These are phyloP conservation scores for Aphanomyces cochlioides DNA, from an alignment of 352 stramenopile species.

Conservation along the genomic window DNA sequence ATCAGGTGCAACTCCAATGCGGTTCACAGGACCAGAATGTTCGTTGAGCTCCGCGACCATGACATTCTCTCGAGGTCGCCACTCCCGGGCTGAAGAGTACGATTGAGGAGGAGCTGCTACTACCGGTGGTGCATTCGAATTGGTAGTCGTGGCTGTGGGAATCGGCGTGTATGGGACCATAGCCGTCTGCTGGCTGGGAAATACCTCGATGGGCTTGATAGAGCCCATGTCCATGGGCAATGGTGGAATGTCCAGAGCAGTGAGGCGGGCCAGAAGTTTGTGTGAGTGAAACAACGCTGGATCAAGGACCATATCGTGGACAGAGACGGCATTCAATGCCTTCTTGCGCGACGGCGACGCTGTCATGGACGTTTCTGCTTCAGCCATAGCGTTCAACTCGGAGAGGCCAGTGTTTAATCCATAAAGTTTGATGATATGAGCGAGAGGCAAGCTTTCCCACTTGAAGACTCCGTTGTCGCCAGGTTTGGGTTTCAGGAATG, in stretches of 20 bases:
- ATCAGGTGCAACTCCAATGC: constrained; percentile 92
- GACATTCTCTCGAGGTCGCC: constrained; percentile 78
- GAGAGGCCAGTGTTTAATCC: constrained; percentile 40
- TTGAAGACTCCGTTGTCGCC: constrained; percentile 17
- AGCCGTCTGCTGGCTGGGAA: constrained; percentile 62
- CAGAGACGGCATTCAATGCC: constrained; percentile 43
- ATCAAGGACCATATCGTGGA: constrained; percentile 76
- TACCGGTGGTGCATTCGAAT: not conserved
- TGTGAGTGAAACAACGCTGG: constrained; percentile 70
- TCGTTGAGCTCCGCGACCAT: constrained; percentile 85
- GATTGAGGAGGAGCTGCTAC: not conserved
- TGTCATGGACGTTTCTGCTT: constrained; percentile 10
- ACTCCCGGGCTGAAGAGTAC: constrained; percentile 44
- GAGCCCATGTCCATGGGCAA: constrained; percentile 88
- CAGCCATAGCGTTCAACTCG: not conserved
- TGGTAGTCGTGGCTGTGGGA: not conserved
- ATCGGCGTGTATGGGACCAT: constrained; percentile 52
- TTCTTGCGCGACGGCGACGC: constrained; percentile 69
- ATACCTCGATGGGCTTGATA: constrained; percentile 56
- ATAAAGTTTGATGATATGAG: constrained; percentile 80
- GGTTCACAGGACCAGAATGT: constrained; percentile 90
- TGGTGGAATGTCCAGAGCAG: constrained; percentile 88
- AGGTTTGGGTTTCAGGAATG: constrained; percentile 25
- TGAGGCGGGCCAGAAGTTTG: constrained; percentile 88
- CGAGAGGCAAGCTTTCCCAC: constrained; percentile 64